Evolutionary conservation across 1,284 basidiomycete genomes (phyloP).

Genomic region (Pseudomicrostroma phylloplanum): DNA sequence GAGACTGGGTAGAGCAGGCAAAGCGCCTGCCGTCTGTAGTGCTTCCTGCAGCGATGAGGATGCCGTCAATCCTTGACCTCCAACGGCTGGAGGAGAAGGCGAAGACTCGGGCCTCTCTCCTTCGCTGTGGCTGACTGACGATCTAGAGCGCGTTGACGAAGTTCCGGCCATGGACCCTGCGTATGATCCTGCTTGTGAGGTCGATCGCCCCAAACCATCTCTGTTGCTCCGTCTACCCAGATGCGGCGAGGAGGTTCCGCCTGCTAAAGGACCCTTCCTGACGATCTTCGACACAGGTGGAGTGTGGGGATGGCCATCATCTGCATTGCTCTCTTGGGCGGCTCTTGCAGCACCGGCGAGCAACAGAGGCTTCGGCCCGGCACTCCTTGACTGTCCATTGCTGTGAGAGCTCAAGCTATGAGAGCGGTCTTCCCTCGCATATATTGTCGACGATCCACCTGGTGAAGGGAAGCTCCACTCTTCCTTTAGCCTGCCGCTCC

Average conservation of each 20-base stretch:
- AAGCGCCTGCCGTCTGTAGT: not conserved
- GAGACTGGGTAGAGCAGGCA: not conserved
- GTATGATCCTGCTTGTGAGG: too few species aligned
- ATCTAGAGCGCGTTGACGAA: too few species aligned
- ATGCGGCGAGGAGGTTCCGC: not conserved
- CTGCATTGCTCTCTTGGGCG: not conserved
- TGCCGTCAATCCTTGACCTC: not conserved
- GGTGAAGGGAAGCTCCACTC: too few species aligned
- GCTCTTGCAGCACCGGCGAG: constrained; percentile 25
- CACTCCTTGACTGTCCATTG: constrained; percentile 20
- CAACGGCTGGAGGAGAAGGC: too few species aligned
- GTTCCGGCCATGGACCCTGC: too few species aligned
- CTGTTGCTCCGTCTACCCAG: constrained; percentile 6
- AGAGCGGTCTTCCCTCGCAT: too few species aligned
- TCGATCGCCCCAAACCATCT: too few species aligned
- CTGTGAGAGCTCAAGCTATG: too few species aligned
- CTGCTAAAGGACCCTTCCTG: constrained; percentile 6
- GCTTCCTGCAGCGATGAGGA: not conserved
- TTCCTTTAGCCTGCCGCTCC: too few species aligned
- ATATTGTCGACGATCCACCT: too few species aligned
- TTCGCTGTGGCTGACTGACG: too few species aligned
- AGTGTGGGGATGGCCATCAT: not conserved
- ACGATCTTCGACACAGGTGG: not conserved
- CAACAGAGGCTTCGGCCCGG: constrained; percentile 34
- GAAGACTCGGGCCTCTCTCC: too few species aligned